Base-by-base conservation (phyloP, 1,284 basidiomycete genomes). In the Papiliotrema flavescens region DNA sequence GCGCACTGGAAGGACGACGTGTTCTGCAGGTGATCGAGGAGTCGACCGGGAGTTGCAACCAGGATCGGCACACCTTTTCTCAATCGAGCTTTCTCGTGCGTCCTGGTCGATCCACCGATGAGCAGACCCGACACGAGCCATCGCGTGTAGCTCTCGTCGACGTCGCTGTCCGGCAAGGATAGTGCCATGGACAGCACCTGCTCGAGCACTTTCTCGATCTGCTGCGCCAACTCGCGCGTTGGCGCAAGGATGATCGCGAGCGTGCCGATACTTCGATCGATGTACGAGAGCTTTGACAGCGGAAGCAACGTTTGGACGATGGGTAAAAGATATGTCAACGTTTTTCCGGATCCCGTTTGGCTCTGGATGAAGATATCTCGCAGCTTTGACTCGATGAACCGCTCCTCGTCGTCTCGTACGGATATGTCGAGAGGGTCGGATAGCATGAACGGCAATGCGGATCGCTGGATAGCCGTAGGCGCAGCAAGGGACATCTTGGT, bases 271-370 rank as follows among this genome's bases (percentile, higher is more conserved):
- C 81, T 82, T 45, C 86, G 83, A 76, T 95, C 91, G 64, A 95
- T 92, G 69, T 91, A 92, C 1, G 90, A 92, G 20, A 85, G 81
- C 17, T 85, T 83, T 52, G 91, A 90, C 35, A 98, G 81, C 0
- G 92, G 91, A 26, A 98, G 82, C 23, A 93, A 80, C 70, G 95
- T 90, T 65, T 98, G 92, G 39, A 99, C 83, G 72, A 98, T 93
- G 19, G 96, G 96, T 3, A 98, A 83, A 17, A 98, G 83, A 78
- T 90, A 99, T 2, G 95, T 85, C 22, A 98, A 80, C 0, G 95
- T 98, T 79, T 98, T 98, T 65, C 96, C 96, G 0, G 94, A 98
- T 56, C 96, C 96, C 0, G 96, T 98, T 73, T 99, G 95, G 4
- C 92, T 90, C 72, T 98, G 94, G 51, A 99, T 89, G 71, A 98